Evolutionary conservation across 2,329 filamentous ascomycete species (phyloP).

Genomic region (Aspergillus hortae): DNA sequence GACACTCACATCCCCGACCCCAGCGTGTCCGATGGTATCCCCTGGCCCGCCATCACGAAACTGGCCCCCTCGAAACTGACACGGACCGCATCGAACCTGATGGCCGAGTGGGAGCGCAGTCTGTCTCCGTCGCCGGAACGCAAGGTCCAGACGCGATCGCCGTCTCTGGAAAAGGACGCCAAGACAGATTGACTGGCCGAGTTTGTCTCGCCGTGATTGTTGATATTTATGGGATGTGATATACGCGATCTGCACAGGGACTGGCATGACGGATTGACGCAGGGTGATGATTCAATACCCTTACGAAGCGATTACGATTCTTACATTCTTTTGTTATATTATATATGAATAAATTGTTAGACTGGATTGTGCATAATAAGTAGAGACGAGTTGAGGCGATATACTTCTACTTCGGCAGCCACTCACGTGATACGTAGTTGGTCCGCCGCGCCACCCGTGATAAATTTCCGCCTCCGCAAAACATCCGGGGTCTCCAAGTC

Average conservation of each 20-base stretch:
- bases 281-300: slow-evolving; percentile 31
- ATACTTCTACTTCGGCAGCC: neutral
- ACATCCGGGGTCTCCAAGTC: slow-evolving; percentile 17
- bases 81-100: slow-evolving; percentile 76
- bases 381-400: neutral
- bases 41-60: slow-evolving; percentile 70
- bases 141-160: slow-evolving; percentile 5
- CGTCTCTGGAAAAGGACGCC: slow-evolving; percentile 24
- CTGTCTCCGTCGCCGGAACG: slow-evolving; percentile 52
- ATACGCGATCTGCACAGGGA: slow-evolving; percentile 10
- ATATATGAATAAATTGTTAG: neutral
- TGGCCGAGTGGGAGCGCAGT: slow-evolving; percentile 88
- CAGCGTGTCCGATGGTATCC: slow-evolving; percentile 40
- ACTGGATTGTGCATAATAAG: neutral
- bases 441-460: slow-evolving; percentile 21
- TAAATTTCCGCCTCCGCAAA: slow-evolving; percentile 36
- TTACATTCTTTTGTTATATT: slow-evolving; percentile 2
- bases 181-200: slow-evolving; percentile 26
- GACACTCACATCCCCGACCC: slow-evolving; percentile 24
- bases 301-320: slow-evolving; percentile 22
- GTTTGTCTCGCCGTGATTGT: slow-evolving; percentile 1
- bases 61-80: slow-evolving; percentile 73
- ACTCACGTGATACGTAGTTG: slow-evolving; percentile 23
- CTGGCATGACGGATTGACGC: slow-evolving; percentile 19
- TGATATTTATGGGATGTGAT: neutral